Percentiles rank a stretch among this genome's conserved stretches.
Conservation (phyloP, 192 early-diverging fungal genomes). For the Kickxella alabastrina region DNA sequence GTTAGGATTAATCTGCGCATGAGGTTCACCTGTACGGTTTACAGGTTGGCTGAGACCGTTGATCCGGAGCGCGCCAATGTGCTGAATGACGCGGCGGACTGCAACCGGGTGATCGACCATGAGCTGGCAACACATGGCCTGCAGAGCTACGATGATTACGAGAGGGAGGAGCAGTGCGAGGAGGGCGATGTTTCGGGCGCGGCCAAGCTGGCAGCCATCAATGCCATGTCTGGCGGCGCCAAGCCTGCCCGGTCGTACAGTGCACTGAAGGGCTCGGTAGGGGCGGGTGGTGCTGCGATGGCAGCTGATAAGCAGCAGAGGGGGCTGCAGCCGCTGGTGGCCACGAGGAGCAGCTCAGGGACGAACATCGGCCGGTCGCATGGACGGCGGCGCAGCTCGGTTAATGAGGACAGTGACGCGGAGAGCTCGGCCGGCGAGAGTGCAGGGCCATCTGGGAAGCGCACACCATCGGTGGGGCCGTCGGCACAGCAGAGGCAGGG, state of each 20-base stretch:
- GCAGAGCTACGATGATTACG: constrained; percentile 29
- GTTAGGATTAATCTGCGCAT: constrained; percentile 86
- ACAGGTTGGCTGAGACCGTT: constrained; percentile 51
- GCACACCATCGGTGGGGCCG: no score
- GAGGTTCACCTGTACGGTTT: constrained; percentile 88
- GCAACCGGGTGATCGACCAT: constrained; percentile 42
- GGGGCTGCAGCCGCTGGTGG: no score
- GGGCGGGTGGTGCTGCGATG: no score
- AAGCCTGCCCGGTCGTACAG: constrained; percentile 13
- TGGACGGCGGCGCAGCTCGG: no score
- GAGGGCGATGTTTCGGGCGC: constrained; percentile 52
- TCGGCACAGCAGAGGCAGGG: no score
- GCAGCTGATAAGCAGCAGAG: no score
- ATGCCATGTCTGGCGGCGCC: constrained; percentile 13
- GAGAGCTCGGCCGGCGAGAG: no score
- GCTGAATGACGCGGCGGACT: constrained; percentile 43
- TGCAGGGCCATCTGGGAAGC: no score
- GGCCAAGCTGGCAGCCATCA: constrained; percentile 13
- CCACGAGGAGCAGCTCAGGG: no score
- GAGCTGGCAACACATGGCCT: constrained; percentile 40
- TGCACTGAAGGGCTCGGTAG: no score
- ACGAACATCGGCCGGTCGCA: no score
- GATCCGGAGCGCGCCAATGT: constrained; percentile 42
- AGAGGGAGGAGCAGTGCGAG: constrained; percentile 23
- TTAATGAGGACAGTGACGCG: no score